Conservation (phyloP, 2,329 filamentous ascomycete species). For the Trichoderma sp. region DNA sequence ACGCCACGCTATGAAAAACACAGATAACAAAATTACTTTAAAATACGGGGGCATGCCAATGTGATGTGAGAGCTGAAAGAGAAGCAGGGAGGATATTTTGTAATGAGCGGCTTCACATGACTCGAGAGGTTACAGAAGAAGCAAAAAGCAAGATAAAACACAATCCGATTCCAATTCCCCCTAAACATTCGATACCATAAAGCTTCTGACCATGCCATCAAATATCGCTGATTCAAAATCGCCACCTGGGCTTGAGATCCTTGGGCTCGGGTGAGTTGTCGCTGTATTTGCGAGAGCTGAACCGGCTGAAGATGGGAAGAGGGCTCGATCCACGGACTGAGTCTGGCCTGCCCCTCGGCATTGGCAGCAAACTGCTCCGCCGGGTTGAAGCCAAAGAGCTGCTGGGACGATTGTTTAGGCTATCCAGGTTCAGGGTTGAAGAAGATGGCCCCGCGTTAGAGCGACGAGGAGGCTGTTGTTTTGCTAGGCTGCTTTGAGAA, state of each 20-base stretch:
- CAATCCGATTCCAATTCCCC: constrained; percentile 7
- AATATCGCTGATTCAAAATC: constrained; percentile 17
- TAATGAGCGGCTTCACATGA: constrained; percentile 8
- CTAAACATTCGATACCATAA: background rate
- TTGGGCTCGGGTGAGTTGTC: constrained; percentile 38
- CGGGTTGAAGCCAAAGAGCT: constrained; percentile 56
- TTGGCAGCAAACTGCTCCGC: constrained; percentile 54
- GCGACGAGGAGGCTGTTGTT: constrained; percentile 51
- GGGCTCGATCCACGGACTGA: constrained; percentile 48
- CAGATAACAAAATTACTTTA: constrained; percentile 9
- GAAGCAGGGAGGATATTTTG: constrained; percentile 9
- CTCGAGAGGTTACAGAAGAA: background rate
- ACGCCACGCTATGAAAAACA: constrained; percentile 25
- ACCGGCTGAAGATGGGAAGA: constrained; percentile 45
- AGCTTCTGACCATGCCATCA: background rate
- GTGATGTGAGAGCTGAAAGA: constrained; percentile 13
- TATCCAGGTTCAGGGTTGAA: constrained; percentile 33
- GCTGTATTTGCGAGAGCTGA: constrained; percentile 43
- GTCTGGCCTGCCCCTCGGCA: constrained; percentile 38
- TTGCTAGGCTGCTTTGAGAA: constrained; percentile 45
- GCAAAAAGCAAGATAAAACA: constrained; percentile 5
- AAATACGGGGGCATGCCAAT: constrained; percentile 9
- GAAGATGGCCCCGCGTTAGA: constrained; percentile 52
- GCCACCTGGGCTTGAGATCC: constrained; percentile 51
- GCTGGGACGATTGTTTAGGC: constrained; percentile 46